Conservation (phyloP, 1,139 yeast species). For the Kodamaea sp. region DNA sequence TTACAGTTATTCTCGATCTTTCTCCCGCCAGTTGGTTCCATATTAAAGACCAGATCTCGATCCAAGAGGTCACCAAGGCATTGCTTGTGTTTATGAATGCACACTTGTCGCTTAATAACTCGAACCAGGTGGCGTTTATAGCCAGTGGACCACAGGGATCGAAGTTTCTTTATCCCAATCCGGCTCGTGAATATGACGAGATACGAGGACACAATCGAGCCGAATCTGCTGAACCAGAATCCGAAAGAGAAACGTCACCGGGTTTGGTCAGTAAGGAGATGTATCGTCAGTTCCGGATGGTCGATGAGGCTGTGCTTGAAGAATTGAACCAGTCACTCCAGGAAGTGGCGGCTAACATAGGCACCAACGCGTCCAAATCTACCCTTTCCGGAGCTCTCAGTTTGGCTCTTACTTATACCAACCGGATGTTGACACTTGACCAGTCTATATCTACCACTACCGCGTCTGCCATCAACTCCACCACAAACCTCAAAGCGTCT, state of each 20-base stretch:
- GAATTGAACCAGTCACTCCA: conserved; percentile 54
- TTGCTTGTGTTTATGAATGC: conserved; percentile 77
- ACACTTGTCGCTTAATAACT: conserved; percentile 81
- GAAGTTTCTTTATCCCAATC: conserved; percentile 67
- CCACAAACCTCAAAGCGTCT: conserved; percentile 29
- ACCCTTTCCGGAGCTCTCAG: conserved; percentile 80
- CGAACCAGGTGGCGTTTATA: conserved; percentile 82
- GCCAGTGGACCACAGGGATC: conserved; percentile 77
- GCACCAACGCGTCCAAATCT: conserved; percentile 24
- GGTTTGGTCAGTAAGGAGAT: conserved; percentile 44
- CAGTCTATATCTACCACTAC: conserved; percentile 50
- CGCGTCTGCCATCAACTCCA: conserved; percentile 47
- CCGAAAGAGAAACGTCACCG: conserved; percentile 13
- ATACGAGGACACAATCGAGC: conserved; percentile 4
- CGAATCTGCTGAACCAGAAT: neutral
- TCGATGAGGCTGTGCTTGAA: conserved; percentile 75
- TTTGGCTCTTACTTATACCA: conserved; percentile 76
- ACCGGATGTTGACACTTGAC: conserved; percentile 59
- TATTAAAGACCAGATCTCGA: conserved; percentile 42
- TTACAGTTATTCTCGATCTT: conserved; percentile 77
- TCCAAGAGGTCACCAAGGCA: conserved; percentile 60
- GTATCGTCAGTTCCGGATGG: conserved; percentile 83
- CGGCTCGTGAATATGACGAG: conserved; percentile 27
- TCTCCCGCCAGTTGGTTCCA: conserved; percentile 77
- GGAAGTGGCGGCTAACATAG: conserved; percentile 21